Conservation (phyloP, 768 basidiomycete genomes). For the Russula sp. region DNA sequence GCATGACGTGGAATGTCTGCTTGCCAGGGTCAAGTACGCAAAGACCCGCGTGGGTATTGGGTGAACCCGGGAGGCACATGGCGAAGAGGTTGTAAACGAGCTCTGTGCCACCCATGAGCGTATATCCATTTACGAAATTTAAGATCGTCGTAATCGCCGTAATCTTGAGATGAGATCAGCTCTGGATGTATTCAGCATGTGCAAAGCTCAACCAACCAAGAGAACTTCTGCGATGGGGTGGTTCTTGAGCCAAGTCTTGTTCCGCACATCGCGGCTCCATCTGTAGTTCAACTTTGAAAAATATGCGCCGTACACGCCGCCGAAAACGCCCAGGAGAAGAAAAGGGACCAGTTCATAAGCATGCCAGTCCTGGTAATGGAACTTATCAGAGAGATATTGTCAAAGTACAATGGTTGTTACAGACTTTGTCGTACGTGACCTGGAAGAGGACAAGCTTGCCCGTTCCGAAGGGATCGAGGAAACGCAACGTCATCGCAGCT, state of each 20-base stretch:
- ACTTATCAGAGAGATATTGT: background rate
- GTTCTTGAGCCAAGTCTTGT: conserved; percentile 69
- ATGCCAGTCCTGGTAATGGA: conserved; percentile 75
- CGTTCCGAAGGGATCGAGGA: conserved; percentile 93
- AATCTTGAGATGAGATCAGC: conserved; percentile 42
- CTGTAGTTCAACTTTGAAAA: conserved; percentile 89
- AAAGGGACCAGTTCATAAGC: conserved; percentile 84
- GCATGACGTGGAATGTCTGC: conserved; percentile 57
- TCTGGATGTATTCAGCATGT: background rate
- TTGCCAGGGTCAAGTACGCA: conserved; percentile 61
- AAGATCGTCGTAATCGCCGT: conserved; percentile 70
- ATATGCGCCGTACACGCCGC: conserved; percentile 90
- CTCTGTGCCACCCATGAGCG: conserved; percentile 92
- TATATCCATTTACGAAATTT: conserved; percentile 84
- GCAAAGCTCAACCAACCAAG: conserved; percentile 45
- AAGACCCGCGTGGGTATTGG: conserved; percentile 54
- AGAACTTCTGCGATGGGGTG: conserved; percentile 83
- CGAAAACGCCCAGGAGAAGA: conserved; percentile 80
- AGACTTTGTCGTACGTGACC: conserved; percentile 80
- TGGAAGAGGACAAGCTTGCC: conserved; percentile 92
- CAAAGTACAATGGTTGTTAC: background rate
- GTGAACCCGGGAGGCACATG: conserved; percentile 64
- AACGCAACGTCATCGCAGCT: conserved; percentile 88
- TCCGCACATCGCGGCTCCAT: conserved; percentile 81
- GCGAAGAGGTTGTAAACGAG: conserved; percentile 88